Base-by-base conservation (phyloP, 257 asterid genomes). In the Solanum dulcamara region DNA sequence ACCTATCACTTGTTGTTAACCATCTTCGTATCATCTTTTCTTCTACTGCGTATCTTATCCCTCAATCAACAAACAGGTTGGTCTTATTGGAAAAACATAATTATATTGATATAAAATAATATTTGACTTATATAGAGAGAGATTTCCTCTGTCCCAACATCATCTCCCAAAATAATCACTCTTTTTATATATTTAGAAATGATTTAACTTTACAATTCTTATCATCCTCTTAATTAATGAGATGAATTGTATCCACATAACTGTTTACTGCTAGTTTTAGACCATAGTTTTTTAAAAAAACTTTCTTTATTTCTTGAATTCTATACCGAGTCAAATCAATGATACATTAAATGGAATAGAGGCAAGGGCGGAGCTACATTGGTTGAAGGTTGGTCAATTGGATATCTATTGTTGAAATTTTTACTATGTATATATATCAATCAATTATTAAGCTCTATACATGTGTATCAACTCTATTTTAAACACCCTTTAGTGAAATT, bases 81-180 rank as follows among this genome's bases (percentile, higher is more conserved):
- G n/a, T n/a, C n/a, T n/a, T n/a, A n/a, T 22, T 24, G 67, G 0
- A 7, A 59, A 59, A 59, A 3, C 17, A 11, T 60, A 26, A 26
- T 7, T 26, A 26, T 60, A 60, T 13, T 1, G 17, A 60, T 24
- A 60, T 24, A 60, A 60, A 60, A 35, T 26, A 60, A 26, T 60
- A 60, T 60, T 60, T 26, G 3, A 66, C 24, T 6, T 30, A 30
- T 30, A 30, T 30, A 11, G 2, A 64, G 2, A 64, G 40, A 64
- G 1, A 28, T 26, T 64, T 64, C n/a, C 10, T 2, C 11, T 0
- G 5, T 26, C 10, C 20, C 71, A 12, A 62, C 37, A 18, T 5
- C 3, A 4, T 7, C 14, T 17, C 22, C 26, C 44, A 9, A 35
- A 22, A 68, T 15, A 68, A 0, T 4, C 1, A 0, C 0, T 8